Base-by-base conservation (phyloP, 768 basidiomycete genomes). In the Hypholoma sublateritium region DNA sequence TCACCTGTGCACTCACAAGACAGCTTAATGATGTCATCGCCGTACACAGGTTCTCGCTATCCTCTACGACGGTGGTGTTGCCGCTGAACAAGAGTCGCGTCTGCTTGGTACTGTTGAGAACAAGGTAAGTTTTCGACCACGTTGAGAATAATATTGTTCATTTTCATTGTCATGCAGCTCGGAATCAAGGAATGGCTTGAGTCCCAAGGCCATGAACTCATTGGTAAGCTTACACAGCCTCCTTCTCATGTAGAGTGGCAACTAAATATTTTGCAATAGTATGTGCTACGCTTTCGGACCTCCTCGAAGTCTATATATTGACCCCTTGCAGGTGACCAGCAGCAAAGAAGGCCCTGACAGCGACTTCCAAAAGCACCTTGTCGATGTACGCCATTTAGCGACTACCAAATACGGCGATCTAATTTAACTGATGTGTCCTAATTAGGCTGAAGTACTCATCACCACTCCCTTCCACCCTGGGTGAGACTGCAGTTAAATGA, bases 381-480 rank as follows among this genome's bases (percentile, higher is more conserved):
- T 81, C 46, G 89, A 91, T 70, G 90, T 91, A 68, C 51, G 87
- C 36, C 47, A 24, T 28, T 32, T 5, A 32, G 9, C 28, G 28
- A 5, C 39, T 16, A 9, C 43, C 52, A 22, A 47, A 2, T 36
- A 34, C 50, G 44, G 8, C n/a, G 19, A 32, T 14, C 19, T 6
- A 12, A 49, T 25, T 58, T 59, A 32, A 55, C 59, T 62, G 32
- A 60, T 50, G 54, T 39, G 55, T 36, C 14, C 52, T 43, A 50
- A 48, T 52, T 65, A 90, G 87, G 86, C 88, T 45, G 90, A 91
- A 69, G 81, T 91, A 56, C 70, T 91, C 66, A 91, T 91, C 69
- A 90, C 90, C 2, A 91, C 90, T 4, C 89, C 90, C 4, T 92
- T 93, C 85, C 90, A 93, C 70, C 90, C 90, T 55, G 90, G 86